Percentiles rank a stretch among this genome's conserved stretches.
These are phyloP conservation scores for Trichoderma breve DNA, from an alignment of 2,329 filamentous ascomycete genomes.

Conservation along the genomic window DNA sequence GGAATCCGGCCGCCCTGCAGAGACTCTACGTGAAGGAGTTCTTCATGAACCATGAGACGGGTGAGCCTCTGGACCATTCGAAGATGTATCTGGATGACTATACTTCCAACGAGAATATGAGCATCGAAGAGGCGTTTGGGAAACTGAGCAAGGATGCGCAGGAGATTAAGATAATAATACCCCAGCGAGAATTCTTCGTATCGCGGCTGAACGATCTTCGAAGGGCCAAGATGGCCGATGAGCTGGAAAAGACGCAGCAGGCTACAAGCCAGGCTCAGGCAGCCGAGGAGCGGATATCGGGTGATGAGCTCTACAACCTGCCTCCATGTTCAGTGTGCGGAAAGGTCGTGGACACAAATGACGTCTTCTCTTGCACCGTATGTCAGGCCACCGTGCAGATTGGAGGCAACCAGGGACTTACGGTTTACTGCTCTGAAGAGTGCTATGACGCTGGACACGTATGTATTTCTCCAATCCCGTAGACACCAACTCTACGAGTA, in stretches of 20 bases:
- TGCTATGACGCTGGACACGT: conserved; percentile 44
- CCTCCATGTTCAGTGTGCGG: conserved; percentile 43
- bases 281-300: conserved; percentile 30
- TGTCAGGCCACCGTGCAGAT: conserved; percentile 45
- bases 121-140: conserved; percentile 37
- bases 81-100: conserved; percentile 43
- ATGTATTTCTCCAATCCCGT: conserved; percentile 26
- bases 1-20: conserved; percentile 34
- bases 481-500: too few species aligned
- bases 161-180: conserved; percentile 31
- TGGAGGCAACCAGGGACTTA: conserved; percentile 36
- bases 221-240: conserved; percentile 49
- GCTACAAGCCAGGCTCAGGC: conserved; percentile 36
- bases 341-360: conserved; percentile 33
- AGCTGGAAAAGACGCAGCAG: conserved; percentile 42
- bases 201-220: conserved; percentile 46
- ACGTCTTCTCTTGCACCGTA: conserved; percentile 43
- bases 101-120: conserved; percentile 27
- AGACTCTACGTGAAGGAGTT: conserved; percentile 43
- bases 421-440: conserved; percentile 46
- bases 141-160: conserved; percentile 34
- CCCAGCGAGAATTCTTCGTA: conserved; percentile 39
- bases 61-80: conserved; percentile 32
- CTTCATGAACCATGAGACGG: conserved; percentile 40
- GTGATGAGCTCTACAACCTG: conserved; percentile 37